Evolutionary conservation across 805 yeast genomes (phyloP), one percentile per base, ranked within the genome.

Genomic region (Cyberlindnera mrakii): DNA sequence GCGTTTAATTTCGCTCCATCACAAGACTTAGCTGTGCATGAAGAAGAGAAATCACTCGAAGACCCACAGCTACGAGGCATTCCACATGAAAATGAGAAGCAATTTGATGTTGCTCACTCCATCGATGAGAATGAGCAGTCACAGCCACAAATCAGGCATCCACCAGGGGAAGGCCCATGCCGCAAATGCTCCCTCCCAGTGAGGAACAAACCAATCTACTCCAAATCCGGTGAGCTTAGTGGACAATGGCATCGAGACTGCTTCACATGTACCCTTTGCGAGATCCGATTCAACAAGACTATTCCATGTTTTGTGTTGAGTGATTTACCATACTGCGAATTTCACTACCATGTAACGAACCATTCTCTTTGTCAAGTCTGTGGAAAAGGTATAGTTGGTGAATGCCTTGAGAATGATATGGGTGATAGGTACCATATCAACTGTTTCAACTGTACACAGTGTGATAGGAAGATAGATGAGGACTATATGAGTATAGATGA

Each of bases 181-280:
- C 78, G 97, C 45, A 70, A 74, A 30, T 91, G 98, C 66, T 61
- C 64, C 5, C 47, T 61, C 36, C 68, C 63, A n/a, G 80, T 90
- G 27, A 49, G 51, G 1, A 71, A 78, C 1, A 86, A 82, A 56
- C 72, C 93, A 0, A 84, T 91, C 16, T 84, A 80, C 64, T 86
- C 96, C n/a, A 84, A 81, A 52, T 85, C 85, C 43, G 85, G 59
- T n/a, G 89, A 82, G 55, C 66, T 85, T 37, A 75, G 87, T 1
- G 98, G 97, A 0, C 91, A 89, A 59, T 93, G 98, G 98, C 99
- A 93, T 59, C 72, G 95, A 33, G 64, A 71, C 14, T 93, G 99
- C 60, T 91, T 93, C 68, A 67, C 68, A 13, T 93, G 99, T 67
- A 64, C 71, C 16, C 13, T 25, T 11, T 91, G 98, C 66, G 63